Evolutionary conservation across 441 rosid genomes (phyloP).

Genomic region (Arabidopsis hybrid): DNA sequence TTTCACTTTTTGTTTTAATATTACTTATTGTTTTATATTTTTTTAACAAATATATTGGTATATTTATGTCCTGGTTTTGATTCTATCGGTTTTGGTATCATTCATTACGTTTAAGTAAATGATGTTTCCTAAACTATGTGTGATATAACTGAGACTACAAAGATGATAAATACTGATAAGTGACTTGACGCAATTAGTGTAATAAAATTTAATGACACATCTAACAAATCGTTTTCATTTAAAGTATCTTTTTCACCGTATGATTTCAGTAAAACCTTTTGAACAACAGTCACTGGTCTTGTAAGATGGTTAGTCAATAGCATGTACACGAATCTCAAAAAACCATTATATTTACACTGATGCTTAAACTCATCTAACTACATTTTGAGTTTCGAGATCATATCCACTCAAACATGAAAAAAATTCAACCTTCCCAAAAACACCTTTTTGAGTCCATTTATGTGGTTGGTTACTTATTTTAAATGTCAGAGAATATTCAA

Average conservation of each 20-base stretch:
- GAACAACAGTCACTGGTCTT: no score
- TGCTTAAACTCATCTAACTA: background rate
- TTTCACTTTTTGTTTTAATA: background rate
- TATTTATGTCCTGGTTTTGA: background rate
- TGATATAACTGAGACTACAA: background rate
- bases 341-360: background rate
- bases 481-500: constrained; percentile 7
- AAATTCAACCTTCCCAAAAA: background rate
- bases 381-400: background rate
- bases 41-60: background rate
- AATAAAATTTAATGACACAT: background rate
- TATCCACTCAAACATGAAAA: background rate
- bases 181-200: constrained; percentile 28
- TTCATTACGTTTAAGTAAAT: background rate
- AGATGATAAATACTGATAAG: background rate
- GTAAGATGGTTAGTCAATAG: background rate
- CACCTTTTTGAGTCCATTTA: background rate
- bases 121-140: constrained; percentile 1
- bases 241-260: background rate
- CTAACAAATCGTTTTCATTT: background rate
- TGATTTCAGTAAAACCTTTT: background rate
- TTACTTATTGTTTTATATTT: background rate
- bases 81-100: background rate
- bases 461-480: background rate
- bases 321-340: background rate